Conservation (phyloP, 1,139 yeast genomes). For the Magnusiomyces tetraspermus region DNA sequence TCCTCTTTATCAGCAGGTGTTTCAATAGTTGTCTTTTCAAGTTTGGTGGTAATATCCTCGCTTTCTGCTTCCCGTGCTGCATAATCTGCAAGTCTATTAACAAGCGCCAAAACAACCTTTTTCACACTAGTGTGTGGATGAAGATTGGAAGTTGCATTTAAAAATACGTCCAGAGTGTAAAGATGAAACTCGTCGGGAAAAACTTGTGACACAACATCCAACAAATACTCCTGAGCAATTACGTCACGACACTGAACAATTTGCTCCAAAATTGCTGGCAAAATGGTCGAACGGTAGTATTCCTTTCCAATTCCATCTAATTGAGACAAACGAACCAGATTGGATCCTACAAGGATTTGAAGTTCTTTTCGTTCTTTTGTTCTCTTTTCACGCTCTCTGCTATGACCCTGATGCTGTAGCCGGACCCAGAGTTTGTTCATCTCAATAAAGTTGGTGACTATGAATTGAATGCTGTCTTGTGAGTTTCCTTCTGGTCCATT, state of each 20-base stretch:
- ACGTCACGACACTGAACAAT: constrained; percentile 87
- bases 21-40: constrained; percentile 13
- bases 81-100: constrained; percentile 63
- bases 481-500: constrained; percentile 40
- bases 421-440: constrained; percentile 98
- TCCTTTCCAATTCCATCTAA: constrained; percentile 62
- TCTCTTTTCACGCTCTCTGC: constrained; percentile 69
- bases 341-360: constrained; percentile 86
- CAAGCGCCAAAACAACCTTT: constrained; percentile 56
- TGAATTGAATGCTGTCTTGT: constrained; percentile 59
- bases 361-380: constrained; percentile 76
- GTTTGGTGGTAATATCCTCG: neutral
- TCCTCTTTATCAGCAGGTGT: constrained; percentile 8
- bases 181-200: constrained; percentile 91
- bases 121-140: constrained; percentile 63
- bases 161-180: constrained; percentile 56
- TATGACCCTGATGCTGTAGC: constrained; percentile 90
- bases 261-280: constrained; percentile 81
- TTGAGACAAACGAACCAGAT: constrained; percentile 80
- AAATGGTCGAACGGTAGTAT: constrained; percentile 53
- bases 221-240: constrained; percentile 80
- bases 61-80: constrained; percentile 30
- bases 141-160: constrained; percentile 57
- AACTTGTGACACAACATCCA: constrained; percentile 86
- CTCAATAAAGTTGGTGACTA: constrained; percentile 80